A percentile compares a stretch with the other conserved stretches of the same genome.
Evolutionary conservation across 768 basidiomycete species (phyloP).

Genomic region (Termitomyces sp.): DNA sequence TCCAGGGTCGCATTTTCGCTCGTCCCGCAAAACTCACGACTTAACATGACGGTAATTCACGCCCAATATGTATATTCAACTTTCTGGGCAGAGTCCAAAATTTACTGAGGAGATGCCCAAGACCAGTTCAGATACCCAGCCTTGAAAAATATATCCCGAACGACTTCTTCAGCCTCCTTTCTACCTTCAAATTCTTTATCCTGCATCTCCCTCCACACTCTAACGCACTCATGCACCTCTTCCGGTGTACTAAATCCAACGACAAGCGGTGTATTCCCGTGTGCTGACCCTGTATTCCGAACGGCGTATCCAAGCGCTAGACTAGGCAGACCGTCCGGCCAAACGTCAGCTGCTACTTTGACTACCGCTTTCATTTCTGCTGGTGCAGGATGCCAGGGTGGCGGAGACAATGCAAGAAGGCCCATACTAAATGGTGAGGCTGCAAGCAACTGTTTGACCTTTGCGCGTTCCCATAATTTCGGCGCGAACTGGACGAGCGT

Average conservation of each 20-base stretch:
- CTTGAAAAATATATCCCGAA: constrained; percentile 37
- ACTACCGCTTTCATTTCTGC: constrained; percentile 38
- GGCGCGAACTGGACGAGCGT: constrained; percentile 52
- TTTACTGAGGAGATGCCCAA: constrained; percentile 56
- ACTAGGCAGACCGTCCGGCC: constrained; percentile 47
- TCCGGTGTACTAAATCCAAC: constrained; percentile 62
- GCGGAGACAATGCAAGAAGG: constrained; percentile 52
- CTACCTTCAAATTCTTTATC: constrained; percentile 31
- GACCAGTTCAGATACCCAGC: constrained; percentile 60
- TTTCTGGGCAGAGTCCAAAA: neutral
- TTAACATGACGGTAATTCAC: no score
- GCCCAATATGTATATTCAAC: no score
- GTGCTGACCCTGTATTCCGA: constrained; percentile 33
- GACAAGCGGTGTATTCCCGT: constrained; percentile 53
- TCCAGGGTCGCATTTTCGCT: no score
- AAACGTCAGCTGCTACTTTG: constrained; percentile 30
- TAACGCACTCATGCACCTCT: constrained; percentile 74
- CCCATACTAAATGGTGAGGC: constrained; percentile 89
- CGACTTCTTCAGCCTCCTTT: constrained; percentile 38
- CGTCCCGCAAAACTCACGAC: no score
- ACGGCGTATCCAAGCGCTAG: constrained; percentile 75
- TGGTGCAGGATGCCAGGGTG: constrained; percentile 78
- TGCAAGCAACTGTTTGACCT: constrained; percentile 61
- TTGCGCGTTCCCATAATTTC: constrained; percentile 55
- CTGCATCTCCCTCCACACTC: constrained; percentile 59